These are phyloP conservation scores for Cyclocybe cylindracea DNA, from an alignment of 768 basidiomycete species.

Conservation along the genomic window DNA sequence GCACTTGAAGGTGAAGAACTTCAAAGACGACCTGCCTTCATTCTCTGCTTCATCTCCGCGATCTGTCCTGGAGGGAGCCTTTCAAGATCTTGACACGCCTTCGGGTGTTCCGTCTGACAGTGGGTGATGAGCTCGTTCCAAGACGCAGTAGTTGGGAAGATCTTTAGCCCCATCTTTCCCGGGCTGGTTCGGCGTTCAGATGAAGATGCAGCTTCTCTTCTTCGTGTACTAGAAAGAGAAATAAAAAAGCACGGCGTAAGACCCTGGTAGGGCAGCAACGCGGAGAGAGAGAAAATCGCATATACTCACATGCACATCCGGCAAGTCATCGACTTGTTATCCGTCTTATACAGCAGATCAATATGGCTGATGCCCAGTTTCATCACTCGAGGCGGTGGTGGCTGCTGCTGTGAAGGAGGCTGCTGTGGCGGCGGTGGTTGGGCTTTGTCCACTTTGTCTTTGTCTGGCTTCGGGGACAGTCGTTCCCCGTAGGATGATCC, in stretches of 20 bases:
- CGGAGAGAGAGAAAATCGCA: neutral
- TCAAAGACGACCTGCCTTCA: constrained; percentile 1
- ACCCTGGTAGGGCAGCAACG: neutral
- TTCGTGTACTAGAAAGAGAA: neutral
- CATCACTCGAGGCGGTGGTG: constrained; percentile 1
- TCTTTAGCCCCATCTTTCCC: neutral
- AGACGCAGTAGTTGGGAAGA: constrained; percentile 25
- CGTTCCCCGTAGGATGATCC: neutral
- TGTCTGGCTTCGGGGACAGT: neutral
- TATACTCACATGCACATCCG: constrained; percentile 29
- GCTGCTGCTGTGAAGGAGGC: neutral
- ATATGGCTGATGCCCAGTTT: constrained; percentile 33
- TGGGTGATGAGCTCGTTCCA: constrained; percentile 35
- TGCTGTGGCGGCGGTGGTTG: neutral
- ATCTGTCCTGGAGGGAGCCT: constrained; percentile 31
- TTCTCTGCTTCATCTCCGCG: constrained; percentile 27
- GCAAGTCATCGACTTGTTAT: constrained; percentile 22
- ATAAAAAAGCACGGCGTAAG: neutral
- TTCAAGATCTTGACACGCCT: constrained; percentile 31
- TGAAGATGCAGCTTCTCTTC: neutral
- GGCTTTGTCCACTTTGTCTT: neutral
- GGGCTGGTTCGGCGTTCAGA: too few species aligned
- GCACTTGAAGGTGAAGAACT: neutral
- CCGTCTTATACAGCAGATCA: constrained; percentile 29
- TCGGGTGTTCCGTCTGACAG: constrained; percentile 28